phyloP scores from a whole-genome alignment of 192 early-diverging fungal genomes.

The Gamsiella multidivaricata region DNA sequence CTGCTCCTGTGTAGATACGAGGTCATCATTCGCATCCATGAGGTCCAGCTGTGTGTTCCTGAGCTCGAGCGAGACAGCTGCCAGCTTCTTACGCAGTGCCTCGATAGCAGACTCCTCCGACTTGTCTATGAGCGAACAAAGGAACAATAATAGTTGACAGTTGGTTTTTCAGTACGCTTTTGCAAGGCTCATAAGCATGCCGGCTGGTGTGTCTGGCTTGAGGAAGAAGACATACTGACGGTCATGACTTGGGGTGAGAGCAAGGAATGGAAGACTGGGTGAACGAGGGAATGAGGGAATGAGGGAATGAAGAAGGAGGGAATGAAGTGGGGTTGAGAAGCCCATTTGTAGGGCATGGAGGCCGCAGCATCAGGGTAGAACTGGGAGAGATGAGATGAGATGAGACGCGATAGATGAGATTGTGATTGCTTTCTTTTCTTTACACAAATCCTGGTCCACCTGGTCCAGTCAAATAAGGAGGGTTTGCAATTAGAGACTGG shows the following conservation, averaged over 20 bases:
- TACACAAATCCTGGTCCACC: slow-evolving; percentile 3
- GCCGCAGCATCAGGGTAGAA: not conserved
- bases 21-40: slow-evolving; percentile 14
- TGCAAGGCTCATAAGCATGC: slow-evolving; percentile 9
- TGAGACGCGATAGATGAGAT: slow-evolving; percentile 10
- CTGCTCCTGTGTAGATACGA: slow-evolving; percentile 14
- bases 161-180: slow-evolving; percentile 5
- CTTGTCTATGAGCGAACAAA: slow-evolving; percentile 7
- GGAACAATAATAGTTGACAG: not conserved
- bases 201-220: not conserved
- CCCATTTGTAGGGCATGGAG: slow-evolving; percentile 12
- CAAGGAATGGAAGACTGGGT: slow-evolving; percentile 8
- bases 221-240: slow-evolving; percentile 10
- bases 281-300: slow-evolving; percentile 9
- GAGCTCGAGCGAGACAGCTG: slow-evolving; percentile 33
- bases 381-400: slow-evolving; percentile 4
- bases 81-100: slow-evolving; percentile 23
- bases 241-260: slow-evolving; percentile 12
- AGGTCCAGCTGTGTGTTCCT: slow-evolving; percentile 29
- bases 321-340: not conserved
- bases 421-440: slow-evolving; percentile 16
- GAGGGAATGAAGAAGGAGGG: not conserved
- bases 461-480: not conserved
- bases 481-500: no score
- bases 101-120: slow-evolving; percentile 25